A percentile compares a stretch with the other conserved stretches of the same genome.
phyloP scores from a whole-genome alignment of 2,329 filamentous ascomycete genomes.

The Trichoderma pleuroti region DNA sequence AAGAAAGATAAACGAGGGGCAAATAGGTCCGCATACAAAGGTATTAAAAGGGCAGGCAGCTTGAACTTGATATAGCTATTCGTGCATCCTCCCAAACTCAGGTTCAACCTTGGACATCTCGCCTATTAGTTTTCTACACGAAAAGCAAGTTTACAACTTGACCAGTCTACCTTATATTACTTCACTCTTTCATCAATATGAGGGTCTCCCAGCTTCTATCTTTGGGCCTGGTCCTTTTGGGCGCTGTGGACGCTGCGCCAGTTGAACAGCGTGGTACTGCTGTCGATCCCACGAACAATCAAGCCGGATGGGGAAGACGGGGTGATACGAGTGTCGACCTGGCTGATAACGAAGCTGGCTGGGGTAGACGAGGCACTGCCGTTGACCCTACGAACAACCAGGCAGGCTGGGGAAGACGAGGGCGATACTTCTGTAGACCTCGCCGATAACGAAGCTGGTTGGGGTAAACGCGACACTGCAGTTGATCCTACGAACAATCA shows the following conservation, averaged over 20 bases:
- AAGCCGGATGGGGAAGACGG: neutral
- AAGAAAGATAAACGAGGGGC: neutral
- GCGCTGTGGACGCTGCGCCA: slow-evolving; percentile 7
- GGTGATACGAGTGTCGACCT: neutral
- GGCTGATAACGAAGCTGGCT: neutral
- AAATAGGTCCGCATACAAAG: neutral
- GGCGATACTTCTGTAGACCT: neutral
- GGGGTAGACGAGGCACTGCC: neutral
- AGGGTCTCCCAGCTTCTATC: neutral
- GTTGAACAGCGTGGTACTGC: neutral
- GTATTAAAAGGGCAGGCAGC: neutral
- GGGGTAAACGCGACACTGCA: neutral
- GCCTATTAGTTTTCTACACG: neutral
- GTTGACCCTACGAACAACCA: neutral
- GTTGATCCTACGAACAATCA: neutral
- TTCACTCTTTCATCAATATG: neutral
- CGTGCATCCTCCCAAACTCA: neutral
- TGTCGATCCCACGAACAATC: neutral
- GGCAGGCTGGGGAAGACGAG: no score
- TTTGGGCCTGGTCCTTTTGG: neutral
- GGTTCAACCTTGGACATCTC: neutral
- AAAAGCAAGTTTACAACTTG: neutral
- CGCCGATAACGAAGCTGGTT: neutral
- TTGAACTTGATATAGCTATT: neutral
- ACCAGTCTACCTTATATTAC: neutral